Evolutionary conservation across 495 filamentous ascomycete species (phyloP), one percentile per base, ranked within the genome.

Genomic region (Hyaloscypha variabilis): DNA sequence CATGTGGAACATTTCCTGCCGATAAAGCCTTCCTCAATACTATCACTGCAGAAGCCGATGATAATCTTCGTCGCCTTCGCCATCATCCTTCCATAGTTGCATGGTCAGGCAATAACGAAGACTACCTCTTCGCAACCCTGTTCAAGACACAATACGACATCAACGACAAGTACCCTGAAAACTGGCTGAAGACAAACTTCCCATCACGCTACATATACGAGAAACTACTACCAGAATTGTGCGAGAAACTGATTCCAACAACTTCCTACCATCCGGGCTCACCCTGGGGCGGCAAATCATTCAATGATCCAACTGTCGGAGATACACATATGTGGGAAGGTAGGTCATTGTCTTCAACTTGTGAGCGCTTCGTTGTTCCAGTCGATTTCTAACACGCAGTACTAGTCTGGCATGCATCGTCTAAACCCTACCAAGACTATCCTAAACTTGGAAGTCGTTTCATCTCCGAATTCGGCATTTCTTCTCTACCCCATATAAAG

Each of bases 71-170:
- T 58, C 76, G 87, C 19, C 78, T 97, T 10, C 84, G 91, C 24
- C 90, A 94, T 68, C 94, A 96, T 71, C 91, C 93, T 0, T 90
- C 85, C 19, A 88, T 97, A 68, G 90, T 94, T 29, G 87, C 96
- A 59, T 95, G 84, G 68, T 90, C 88, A 8, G 93, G 93, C 28
- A 97, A 96, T 76, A 97, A 63, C 60, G 60, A 63, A 50, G 60
- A 63, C 51, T 63, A 63, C 49, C 34, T n/a, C n/a, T n/a, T n/a
- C n/a, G n/a, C n/a, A n/a, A n/a, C n/a, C n/a, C n/a, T n/a, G n/a
- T n/a, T n/a, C n/a, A n/a, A n/a, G n/a, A n/a, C n/a, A n/a, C n/a
- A n/a, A n/a, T n/a, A n/a, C n/a, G n/a, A n/a, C n/a, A n/a, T n/a
- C n/a, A n/a, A n/a, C n/a, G n/a, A n/a, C n/a, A n/a, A n/a, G n/a